Evolutionary conservation across 2,329 filamentous ascomycete genomes (phyloP), one percentile per base, ranked within the genome.

Genomic region (Septoria petroselini): DNA sequence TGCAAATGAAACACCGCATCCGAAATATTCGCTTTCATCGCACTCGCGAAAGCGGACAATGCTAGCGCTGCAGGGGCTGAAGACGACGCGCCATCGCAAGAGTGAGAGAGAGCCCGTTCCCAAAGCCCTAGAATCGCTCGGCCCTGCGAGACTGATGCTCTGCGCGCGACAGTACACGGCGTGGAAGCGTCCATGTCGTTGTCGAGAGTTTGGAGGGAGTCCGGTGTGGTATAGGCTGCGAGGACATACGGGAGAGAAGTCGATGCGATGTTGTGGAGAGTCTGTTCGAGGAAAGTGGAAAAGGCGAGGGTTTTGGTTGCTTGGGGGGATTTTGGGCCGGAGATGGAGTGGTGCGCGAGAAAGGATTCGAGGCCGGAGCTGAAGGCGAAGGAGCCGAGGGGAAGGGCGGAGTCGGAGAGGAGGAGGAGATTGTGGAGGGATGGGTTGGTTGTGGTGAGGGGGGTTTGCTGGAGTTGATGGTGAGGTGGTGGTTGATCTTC

Each of bases 311-410:
- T 58, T 19, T 61, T 51, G 18, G 57, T 27, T 2, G 47, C 44
- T 53, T 48, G 63, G 58, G 14, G 59, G 61, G 15, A 65, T 59
- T 40, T 44, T 15, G 52, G 46, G 3, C 52, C 51, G 72, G 58
- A 42, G 35, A 58, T 51, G 44, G 63, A 64, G 41, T 61, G 58
- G 72, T 93, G 88, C 3, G 85, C 84, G 14, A 91, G 81, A 68
- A 85, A 91, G 33, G 87, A 91, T 71, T 93, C 88, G 12, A 93
- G 78, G 2, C 87, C 87, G 59, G 82, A 86, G 73, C 83, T 88
- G 73, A 91, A 93, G 62, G 88, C 88, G 71, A 93, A 93, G n/a
- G 87, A 88, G 50, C 88, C 88, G 0, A 93, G 76, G 1, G 88
- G 88, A 2, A 93, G 80, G 11, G 86, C 86, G 1, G 88, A 91